phyloP scores from a whole-genome alignment of 768 basidiomycete species.

The Mycena galopus region DNA sequence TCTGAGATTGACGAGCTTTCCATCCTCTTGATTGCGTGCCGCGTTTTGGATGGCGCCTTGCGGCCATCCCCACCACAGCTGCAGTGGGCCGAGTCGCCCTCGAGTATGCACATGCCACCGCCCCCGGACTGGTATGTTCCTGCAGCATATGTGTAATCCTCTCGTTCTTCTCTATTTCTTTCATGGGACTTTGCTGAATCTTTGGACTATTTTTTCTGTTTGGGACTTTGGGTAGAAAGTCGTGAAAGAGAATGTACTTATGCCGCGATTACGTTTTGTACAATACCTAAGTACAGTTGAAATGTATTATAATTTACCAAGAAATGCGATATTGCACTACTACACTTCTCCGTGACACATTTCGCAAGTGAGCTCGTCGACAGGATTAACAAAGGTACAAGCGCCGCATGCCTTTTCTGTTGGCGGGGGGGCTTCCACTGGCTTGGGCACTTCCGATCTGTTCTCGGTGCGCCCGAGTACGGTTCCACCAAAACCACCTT shows the following conservation, averaged over 20 bases:
- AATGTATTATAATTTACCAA: conserved; percentile 36
- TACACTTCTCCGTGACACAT: conserved; percentile 53
- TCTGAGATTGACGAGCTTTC: conserved; percentile 39
- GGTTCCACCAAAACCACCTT: conserved; percentile 83
- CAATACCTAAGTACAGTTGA: conserved; percentile 20
- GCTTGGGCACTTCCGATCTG: conserved; percentile 29
- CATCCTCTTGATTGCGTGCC: conserved; percentile 37
- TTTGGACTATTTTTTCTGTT: conserved; percentile 35
- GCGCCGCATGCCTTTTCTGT: conserved; percentile 59
- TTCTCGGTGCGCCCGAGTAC: conserved; percentile 59
- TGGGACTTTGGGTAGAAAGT: conserved; percentile 40
- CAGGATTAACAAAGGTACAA: conserved; percentile 72
- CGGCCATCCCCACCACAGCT: neutral
- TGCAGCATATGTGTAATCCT: conserved; percentile 57
- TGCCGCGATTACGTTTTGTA: conserved; percentile 39
- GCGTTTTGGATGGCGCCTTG: conserved; percentile 28
- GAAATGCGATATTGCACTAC: conserved; percentile 2
- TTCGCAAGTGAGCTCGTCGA: conserved; percentile 56
- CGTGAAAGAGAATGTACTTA: conserved; percentile 31
- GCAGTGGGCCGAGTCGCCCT: conserved; percentile 20
- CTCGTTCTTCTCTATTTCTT: conserved; percentile 36
- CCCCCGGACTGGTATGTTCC: conserved; percentile 39
- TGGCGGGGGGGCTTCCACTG: conserved; percentile 21
- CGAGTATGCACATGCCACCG: conserved; percentile 43
- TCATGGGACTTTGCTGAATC: conserved; percentile 40